A percentile compares a stretch with the other conserved stretches of the same genome.
These are phyloP conservation scores for Suillus luteus DNA, from an alignment of 768 basidiomycete species.

Conservation along the genomic window DNA sequence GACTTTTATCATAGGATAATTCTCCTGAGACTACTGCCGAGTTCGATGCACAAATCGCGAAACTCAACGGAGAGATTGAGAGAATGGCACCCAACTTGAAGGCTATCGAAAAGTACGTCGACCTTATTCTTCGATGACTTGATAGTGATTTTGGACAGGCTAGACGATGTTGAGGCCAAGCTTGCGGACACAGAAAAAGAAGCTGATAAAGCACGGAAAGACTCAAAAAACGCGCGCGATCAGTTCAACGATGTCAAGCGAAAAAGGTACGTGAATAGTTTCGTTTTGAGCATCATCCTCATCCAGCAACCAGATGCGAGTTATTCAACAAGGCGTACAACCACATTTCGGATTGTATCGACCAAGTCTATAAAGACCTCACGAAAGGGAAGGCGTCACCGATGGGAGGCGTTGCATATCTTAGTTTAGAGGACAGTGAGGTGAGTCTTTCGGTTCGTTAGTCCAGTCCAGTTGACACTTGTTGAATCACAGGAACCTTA, in stretches of 20 bases:
- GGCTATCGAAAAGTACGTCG: conserved; percentile 79
- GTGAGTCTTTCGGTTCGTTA: conserved; percentile 48
- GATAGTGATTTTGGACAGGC: conserved; percentile 39
- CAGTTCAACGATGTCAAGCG: conserved; percentile 87
- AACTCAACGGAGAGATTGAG: conserved; percentile 80
- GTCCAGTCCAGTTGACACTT: conserved; percentile 2
- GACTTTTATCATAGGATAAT: conserved; percentile 47
- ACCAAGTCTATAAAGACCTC: conserved; percentile 95
- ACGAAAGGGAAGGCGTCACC: conserved; percentile 94
- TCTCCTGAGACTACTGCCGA: conserved; percentile 65
- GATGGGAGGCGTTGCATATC: conserved; percentile 95
- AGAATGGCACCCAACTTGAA: conserved; percentile 97
- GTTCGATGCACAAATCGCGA: conserved; percentile 71
- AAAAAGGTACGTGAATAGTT: conserved; percentile 53
- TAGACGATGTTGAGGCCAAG: conserved; percentile 84
- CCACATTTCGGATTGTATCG: conserved; percentile 94
- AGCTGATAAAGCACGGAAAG: conserved; percentile 88
- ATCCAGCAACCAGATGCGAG: conserved; percentile 51
- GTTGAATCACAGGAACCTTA: conserved; percentile 68
- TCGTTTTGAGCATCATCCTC: conserved; percentile 1
- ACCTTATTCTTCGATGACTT: not conserved
- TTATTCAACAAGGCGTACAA: conserved; percentile 95
- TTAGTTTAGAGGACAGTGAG: conserved; percentile 94
- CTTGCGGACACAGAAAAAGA: conserved; percentile 89
- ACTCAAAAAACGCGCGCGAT: conserved; percentile 88